Conservation (phyloP, 2,329 filamentous ascomycete genomes). For the Lachnellula willkommii region DNA sequence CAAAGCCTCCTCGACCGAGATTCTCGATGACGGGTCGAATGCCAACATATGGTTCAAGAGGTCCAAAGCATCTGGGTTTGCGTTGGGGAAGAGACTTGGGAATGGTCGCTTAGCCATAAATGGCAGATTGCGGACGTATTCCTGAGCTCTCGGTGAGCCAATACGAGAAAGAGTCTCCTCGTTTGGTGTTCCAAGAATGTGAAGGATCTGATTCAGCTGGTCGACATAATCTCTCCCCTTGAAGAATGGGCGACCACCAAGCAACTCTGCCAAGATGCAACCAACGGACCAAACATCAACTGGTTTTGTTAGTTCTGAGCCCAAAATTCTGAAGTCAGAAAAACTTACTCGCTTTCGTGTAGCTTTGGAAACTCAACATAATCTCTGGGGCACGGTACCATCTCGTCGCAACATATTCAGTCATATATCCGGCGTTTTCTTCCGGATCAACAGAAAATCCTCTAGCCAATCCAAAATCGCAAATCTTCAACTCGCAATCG, state of each 20-base stretch:
- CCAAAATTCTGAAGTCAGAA: background rate
- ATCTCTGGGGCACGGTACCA: slow-evolving; percentile 99
- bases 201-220: slow-evolving; percentile 97
- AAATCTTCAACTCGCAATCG: slow-evolving; percentile 98
- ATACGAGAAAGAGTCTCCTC: slow-evolving; percentile 92
- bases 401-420: slow-evolving; percentile 95
- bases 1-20: slow-evolving; percentile 89
- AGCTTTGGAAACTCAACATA: slow-evolving; percentile 99
- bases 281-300: slow-evolving; percentile 99
- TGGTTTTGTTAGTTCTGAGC: slow-evolving; percentile 35
- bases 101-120: slow-evolving; percentile 94
- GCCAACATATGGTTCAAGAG: slow-evolving; percentile 95
- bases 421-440: slow-evolving; percentile 99
- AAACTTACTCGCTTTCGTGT: slow-evolving; percentile 97
- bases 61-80: slow-evolving; percentile 92
- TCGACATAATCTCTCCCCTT: slow-evolving; percentile 99
- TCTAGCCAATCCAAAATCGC: slow-evolving; percentile 92
- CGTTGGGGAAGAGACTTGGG: slow-evolving; percentile 80
- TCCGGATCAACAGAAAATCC: slow-evolving; percentile 96
- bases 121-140: slow-evolving; percentile 95
- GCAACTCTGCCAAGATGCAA: slow-evolving; percentile 92
- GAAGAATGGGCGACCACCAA: slow-evolving; percentile 96
- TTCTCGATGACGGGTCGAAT: slow-evolving; percentile 89
- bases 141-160: slow-evolving; percentile 89
- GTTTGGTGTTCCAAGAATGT: slow-evolving; percentile 94